phyloP scores from a whole-genome alignment of 257 asterid species.

The Ocimum tenuiflorum region DNA sequence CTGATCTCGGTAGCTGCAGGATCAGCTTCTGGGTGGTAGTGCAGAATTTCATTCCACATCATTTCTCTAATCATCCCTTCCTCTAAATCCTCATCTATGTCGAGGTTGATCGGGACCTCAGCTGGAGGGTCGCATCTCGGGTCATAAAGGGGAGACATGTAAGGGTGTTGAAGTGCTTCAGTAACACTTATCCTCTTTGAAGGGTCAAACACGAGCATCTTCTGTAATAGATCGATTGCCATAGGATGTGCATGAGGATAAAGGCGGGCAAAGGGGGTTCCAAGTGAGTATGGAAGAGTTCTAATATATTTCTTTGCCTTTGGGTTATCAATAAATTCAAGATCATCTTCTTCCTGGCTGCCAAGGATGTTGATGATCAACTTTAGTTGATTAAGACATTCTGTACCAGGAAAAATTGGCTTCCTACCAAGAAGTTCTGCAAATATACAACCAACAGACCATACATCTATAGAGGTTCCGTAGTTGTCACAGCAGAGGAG shows the following conservation, averaged over 20 bases:
- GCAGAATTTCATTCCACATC: slow-evolving; percentile 60
- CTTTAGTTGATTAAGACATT: slow-evolving; percentile 57
- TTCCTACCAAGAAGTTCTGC: slow-evolving; percentile 55
- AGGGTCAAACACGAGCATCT: slow-evolving; percentile 57
- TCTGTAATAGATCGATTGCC: slow-evolving; percentile 49
- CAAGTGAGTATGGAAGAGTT: slow-evolving; percentile 44
- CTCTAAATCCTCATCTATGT: slow-evolving; percentile 52
- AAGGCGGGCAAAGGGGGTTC: slow-evolving; percentile 38
- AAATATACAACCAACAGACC: slow-evolving; percentile 62
- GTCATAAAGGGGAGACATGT: slow-evolving; percentile 57
- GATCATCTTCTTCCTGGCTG: slow-evolving; percentile 44
- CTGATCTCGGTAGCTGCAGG: slow-evolving; percentile 19
- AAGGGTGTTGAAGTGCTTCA: slow-evolving; percentile 60
- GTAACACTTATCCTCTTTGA: slow-evolving; percentile 56
- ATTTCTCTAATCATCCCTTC: slow-evolving; percentile 51
- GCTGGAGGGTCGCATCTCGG: slow-evolving; percentile 51
- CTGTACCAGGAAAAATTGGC: slow-evolving; percentile 53
- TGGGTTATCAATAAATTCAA: slow-evolving; percentile 46
- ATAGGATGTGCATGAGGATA: slow-evolving; percentile 52
- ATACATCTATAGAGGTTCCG: slow-evolving; percentile 49
- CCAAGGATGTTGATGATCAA: slow-evolving; percentile 50
- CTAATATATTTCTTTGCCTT: slow-evolving; percentile 50
- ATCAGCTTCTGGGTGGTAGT: slow-evolving; percentile 46
- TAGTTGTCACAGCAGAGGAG: slow-evolving; percentile 55
- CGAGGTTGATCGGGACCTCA: slow-evolving; percentile 48